These are phyloP conservation scores for Venturia oleaginea DNA, from an alignment of 2,329 filamentous ascomycete species.

Conservation along the genomic window DNA sequence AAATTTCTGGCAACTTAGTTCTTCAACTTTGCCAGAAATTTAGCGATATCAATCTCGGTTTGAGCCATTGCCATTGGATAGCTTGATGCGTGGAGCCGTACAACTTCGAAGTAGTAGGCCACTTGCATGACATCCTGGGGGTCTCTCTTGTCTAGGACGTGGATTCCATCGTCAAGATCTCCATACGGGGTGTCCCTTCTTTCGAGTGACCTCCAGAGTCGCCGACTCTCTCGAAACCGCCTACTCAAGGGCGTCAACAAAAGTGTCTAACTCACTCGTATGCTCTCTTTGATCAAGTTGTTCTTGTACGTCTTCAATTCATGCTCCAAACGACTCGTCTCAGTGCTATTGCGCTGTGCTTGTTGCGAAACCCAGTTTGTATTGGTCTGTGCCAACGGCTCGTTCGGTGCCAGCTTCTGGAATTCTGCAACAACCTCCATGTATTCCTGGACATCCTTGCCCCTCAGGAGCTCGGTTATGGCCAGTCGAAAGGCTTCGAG, in stretches of 20 bases:
- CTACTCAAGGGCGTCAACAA: too few relatives aligned
- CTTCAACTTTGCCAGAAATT: too few relatives aligned
- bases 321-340: constrained; percentile 67
- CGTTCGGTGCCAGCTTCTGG: constrained; percentile 51
- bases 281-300: constrained; percentile 95
- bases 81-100: neutral
- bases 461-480: constrained; percentile 61
- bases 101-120: neutral
- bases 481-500: constrained; percentile 74
- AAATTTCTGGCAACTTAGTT: too few relatives aligned
- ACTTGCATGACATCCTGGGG: neutral
- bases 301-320: constrained; percentile 93
- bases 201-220: too few relatives aligned
- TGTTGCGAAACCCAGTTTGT: constrained; percentile 64
- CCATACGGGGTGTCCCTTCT: constrained; percentile 37
- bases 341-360: constrained; percentile 55
- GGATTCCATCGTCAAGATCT: neutral
- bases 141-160: too few relatives aligned
- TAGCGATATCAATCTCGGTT: too few relatives aligned
- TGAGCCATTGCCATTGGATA: neutral
- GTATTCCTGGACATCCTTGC: constrained; percentile 66
- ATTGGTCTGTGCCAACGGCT: constrained; percentile 60
- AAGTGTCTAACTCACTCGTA: constrained; percentile 39
- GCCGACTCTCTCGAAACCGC: too few relatives aligned
- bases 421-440: constrained; percentile 58